These are phyloP conservation scores for Penicillium parvum DNA, from an alignment of 495 filamentous ascomycete genomes.

Conservation along the genomic window DNA sequence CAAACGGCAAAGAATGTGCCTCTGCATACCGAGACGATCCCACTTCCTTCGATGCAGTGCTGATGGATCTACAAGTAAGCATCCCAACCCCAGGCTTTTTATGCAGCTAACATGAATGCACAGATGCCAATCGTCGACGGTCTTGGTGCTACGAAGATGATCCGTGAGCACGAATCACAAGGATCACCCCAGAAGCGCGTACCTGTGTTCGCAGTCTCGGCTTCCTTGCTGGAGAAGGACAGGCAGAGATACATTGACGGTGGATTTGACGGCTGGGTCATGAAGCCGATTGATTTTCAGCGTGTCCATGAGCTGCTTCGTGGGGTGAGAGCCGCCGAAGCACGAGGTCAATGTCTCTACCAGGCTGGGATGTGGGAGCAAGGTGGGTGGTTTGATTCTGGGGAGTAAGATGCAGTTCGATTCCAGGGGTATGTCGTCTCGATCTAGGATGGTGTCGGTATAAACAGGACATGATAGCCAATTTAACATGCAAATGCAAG, in stretches of 20 bases:
- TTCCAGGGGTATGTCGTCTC: not conserved
- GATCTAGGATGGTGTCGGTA: not conserved
- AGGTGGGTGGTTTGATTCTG: constrained; percentile 63
- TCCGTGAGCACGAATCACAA: constrained; percentile 64
- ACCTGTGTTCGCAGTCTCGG: constrained; percentile 84
- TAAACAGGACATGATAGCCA: not conserved
- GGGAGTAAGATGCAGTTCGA: not conserved
- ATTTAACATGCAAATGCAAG: constrained; percentile 5
- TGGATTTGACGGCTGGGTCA: constrained; percentile 91
- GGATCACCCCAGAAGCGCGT: constrained; percentile 43
- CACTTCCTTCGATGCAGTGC: constrained; percentile 64
- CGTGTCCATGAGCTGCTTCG: constrained; percentile 56
- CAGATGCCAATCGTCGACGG: constrained; percentile 94
- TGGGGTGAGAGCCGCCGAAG: constrained; percentile 50
- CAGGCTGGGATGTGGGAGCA: constrained; percentile 62
- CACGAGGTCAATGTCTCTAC: constrained; percentile 50
- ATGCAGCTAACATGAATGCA: constrained; percentile 3
- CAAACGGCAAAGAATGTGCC: constrained; percentile 83
- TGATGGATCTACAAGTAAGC: constrained; percentile 91
- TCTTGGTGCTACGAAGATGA: constrained; percentile 70
- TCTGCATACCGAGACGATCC: constrained; percentile 56
- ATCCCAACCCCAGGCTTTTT: not conserved
- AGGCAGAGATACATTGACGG: constrained; percentile 66
- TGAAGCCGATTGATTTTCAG: constrained; percentile 75
- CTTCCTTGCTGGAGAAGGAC: constrained; percentile 70